Conservation (phyloP, 2,329 filamentous ascomycete species). For the Hypoxylon sp. region DNA sequence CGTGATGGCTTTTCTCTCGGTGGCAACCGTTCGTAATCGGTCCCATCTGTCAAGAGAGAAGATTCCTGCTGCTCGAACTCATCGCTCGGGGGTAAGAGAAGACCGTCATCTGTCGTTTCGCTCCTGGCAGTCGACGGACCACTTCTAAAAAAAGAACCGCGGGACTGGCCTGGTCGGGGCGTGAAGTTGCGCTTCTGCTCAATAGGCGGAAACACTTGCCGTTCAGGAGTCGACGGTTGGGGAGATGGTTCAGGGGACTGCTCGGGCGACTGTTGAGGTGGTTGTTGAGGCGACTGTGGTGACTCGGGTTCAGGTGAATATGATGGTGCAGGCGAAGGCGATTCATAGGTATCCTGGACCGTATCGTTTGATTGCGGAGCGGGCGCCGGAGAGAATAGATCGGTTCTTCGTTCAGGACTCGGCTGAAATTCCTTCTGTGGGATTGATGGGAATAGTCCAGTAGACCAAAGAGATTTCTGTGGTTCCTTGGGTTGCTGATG, state of each 20-base stretch:
- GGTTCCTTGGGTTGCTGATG: constrained; percentile 46
- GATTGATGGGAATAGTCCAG: constrained; percentile 51
- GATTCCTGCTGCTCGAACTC: constrained; percentile 48
- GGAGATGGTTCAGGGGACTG: constrained; percentile 19
- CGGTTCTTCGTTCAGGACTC: constrained; percentile 49
- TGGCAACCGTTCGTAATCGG: constrained; percentile 56
- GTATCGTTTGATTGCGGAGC: constrained; percentile 45
- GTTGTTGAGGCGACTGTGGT: constrained; percentile 2
- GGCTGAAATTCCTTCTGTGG: constrained; percentile 53
- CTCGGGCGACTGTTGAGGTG: neutral
- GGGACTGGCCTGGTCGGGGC: constrained; percentile 55
- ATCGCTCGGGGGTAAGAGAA: constrained; percentile 39
- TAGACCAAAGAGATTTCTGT: constrained; percentile 47
- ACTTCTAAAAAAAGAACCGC: constrained; percentile 56
- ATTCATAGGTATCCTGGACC: constrained; percentile 47
- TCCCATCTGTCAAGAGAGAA: constrained; percentile 55
- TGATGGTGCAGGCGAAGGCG: constrained; percentile 31
- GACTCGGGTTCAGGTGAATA: constrained; percentile 12
- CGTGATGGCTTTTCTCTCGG: constrained; percentile 61
- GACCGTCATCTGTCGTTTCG: constrained; percentile 29
- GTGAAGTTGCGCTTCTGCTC: constrained; percentile 64
- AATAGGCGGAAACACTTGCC: constrained; percentile 52
- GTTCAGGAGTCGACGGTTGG: constrained; percentile 52
- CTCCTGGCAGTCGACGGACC: constrained; percentile 45
- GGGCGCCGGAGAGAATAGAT: constrained; percentile 55